Base-by-base conservation (phyloP, 148 eudicot species). In the Vaccinium darrowii region DNA sequence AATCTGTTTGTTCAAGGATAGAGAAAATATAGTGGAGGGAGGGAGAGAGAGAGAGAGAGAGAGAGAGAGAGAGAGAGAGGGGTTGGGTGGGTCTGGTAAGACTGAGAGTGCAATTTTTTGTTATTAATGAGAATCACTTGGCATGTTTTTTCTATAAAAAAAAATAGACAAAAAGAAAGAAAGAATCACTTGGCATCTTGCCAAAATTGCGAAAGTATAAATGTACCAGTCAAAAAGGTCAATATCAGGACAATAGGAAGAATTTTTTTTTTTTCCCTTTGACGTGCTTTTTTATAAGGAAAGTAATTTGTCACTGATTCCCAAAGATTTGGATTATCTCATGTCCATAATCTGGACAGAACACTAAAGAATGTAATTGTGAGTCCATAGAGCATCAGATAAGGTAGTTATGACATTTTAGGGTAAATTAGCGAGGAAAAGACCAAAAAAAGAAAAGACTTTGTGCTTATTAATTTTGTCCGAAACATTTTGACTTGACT, bases 221-320 rank as follows among this genome's bases (percentile, higher is more conserved):
- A 43, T 27, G 15, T 47, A 33, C n/a, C 65, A 52, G 78, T 82
- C 84, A 82, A 72, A 27, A 69, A 81, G 11, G 57, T 27, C 56
- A 15, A 63, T 13, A 18, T 21, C 43, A 10, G 25, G 36, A 30
- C 16, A 52, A 78, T 8, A 30, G 39, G 14, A 33, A 50, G 18
- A 2, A 43, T 4, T 27, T 80, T 19, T 8, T 33, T 33, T 33
- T 36, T 36, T 36, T 36, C 39, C 39, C 19, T 58, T 15, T 5
- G 5, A 18, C 18, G n/a, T 58, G 3, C 18, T 19, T 13, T 58
- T 13, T 58, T 13, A 15, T 58, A 19, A 19, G 23, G 7, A 15
- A 19, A 58, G 15, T 1, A 53, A 53, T 53, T 53, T 53, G 14
- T 8, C 56, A 5, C 56, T 9, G 56, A 53, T 53, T 53, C 14